Percentiles rank a stretch among this genome's conserved stretches.
phyloP scores from a whole-genome alignment of 495 filamentous ascomycete species.

The Podospora australis region DNA sequence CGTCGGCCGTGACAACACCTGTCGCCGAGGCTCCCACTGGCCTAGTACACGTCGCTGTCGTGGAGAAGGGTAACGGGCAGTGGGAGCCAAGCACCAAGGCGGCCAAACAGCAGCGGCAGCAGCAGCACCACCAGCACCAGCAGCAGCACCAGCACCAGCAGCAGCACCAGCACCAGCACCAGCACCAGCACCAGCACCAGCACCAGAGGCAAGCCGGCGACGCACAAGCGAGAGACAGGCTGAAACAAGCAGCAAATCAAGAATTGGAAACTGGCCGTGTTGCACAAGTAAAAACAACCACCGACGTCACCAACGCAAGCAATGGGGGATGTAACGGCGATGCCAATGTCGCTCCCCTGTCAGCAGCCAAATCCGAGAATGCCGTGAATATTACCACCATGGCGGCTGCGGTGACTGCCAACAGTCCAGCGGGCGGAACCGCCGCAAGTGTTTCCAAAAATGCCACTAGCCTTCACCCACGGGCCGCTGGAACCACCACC shows the following conservation, averaged over 20 bases:
- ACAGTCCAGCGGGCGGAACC: background rate
- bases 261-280: slow-evolving; percentile 3
- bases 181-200: no score
- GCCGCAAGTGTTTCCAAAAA: slow-evolving; percentile 5
- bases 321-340: background rate
- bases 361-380: no score
- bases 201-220: background rate
- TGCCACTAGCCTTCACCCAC: slow-evolving; percentile 9
- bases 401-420: background rate
- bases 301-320: slow-evolving; percentile 5
- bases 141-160: background rate
- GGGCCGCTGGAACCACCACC: background rate
- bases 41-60: no score
- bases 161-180: no score
- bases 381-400: background rate
- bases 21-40: no score
- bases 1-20: background rate
- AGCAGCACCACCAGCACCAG: no score
- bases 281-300: slow-evolving; percentile 1
- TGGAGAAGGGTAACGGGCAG: no score
- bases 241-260: slow-evolving; percentile 10
- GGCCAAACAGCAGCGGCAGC: no score
- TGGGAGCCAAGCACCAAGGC: no score
- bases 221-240: slow-evolving; percentile 7
- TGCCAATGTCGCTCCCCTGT: background rate